Percentiles rank a stretch among this genome's conserved stretches.
These are phyloP conservation scores for Fusarium liriodendri DNA, from an alignment of 2,329 filamentous ascomycete species.

Conservation along the genomic window DNA sequence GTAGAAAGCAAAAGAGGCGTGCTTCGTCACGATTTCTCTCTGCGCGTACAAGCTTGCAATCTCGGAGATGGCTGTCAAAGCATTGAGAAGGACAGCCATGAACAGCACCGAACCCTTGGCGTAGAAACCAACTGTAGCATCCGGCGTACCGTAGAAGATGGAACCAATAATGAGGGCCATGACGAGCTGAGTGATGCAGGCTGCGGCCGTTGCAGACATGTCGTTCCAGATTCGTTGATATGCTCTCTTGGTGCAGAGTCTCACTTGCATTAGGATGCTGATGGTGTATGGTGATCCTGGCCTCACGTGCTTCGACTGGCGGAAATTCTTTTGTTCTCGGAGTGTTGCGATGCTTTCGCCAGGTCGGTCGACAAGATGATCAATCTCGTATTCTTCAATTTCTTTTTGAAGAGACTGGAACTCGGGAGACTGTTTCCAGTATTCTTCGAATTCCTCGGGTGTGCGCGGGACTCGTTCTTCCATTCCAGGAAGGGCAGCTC, in stretches of 20 bases:
- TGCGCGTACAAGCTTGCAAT: slow-evolving; percentile 59
- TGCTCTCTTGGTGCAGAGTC: slow-evolving; percentile 61
- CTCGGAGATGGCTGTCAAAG: slow-evolving; percentile 67
- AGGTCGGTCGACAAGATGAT: slow-evolving; percentile 56
- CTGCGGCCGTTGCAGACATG: slow-evolving; percentile 58
- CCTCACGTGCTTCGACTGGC: slow-evolving; percentile 65
- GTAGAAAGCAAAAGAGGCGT: slow-evolving; percentile 62
- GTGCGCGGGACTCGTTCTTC: slow-evolving; percentile 73
- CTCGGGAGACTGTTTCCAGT: slow-evolving; percentile 59
- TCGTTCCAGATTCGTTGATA: slow-evolving; percentile 66
- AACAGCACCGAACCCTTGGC: slow-evolving; percentile 68
- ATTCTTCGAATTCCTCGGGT: slow-evolving; percentile 73
- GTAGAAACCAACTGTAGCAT: slow-evolving; percentile 64
- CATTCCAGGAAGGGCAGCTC: slow-evolving; percentile 66
- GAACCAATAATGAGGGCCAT: slow-evolving; percentile 71
- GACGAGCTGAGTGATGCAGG: slow-evolving; percentile 60
- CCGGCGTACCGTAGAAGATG: slow-evolving; percentile 65
- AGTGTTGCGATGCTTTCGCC: slow-evolving; percentile 53
- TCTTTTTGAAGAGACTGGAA: slow-evolving; percentile 56
- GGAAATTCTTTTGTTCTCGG: slow-evolving; percentile 59
- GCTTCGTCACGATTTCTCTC: slow-evolving; percentile 61
- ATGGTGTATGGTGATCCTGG: slow-evolving; percentile 69
- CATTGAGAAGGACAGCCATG: slow-evolving; percentile 70
- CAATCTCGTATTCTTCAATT: slow-evolving; percentile 61
- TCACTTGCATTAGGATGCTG: slow-evolving; percentile 64